Conservation (phyloP, 2,329 filamentous ascomycete species). For the Aureobasidium zeae region DNA sequence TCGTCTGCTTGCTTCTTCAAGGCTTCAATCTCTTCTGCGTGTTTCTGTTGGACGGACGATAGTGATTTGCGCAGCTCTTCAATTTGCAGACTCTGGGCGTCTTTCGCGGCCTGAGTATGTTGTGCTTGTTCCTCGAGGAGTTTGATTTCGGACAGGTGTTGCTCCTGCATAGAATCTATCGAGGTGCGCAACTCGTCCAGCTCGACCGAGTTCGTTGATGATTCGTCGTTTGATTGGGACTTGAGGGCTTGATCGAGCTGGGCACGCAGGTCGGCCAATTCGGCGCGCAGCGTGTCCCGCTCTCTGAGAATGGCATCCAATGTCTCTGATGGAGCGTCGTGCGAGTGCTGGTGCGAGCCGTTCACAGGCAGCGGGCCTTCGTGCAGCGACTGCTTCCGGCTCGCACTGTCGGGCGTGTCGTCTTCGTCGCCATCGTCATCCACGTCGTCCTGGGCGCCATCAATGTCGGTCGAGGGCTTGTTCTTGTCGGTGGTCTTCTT, state of each 20-base stretch:
- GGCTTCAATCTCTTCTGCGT: neutral
- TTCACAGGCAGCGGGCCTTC: slow-evolving; percentile 19
- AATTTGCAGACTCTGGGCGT: slow-evolving; percentile 50
- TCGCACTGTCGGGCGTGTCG: slow-evolving; percentile 26
- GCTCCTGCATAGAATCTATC: slow-evolving; percentile 68
- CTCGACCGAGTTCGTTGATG: slow-evolving; percentile 43
- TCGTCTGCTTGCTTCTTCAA: slow-evolving; percentile 3
- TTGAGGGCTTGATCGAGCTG: slow-evolving; percentile 72
- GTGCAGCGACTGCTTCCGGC: slow-evolving; percentile 4
- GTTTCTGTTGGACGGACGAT: slow-evolving; percentile 65
- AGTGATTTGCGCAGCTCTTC: slow-evolving; percentile 73
- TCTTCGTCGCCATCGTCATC: slow-evolving; percentile 30
- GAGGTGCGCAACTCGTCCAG: slow-evolving; percentile 75
- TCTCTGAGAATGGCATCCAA: slow-evolving; percentile 74
- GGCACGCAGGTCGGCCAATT: slow-evolving; percentile 75
- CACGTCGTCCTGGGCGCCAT: slow-evolving; percentile 28
- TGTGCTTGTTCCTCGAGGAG: slow-evolving; percentile 7
- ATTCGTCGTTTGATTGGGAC: slow-evolving; percentile 47
- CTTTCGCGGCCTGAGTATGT: slow-evolving; percentile 26
- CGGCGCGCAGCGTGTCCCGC: slow-evolving; percentile 64
- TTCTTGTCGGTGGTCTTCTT: slow-evolving; percentile 43
- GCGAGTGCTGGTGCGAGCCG: slow-evolving; percentile 7
- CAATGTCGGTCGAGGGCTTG: slow-evolving; percentile 31
- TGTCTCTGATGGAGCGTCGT: slow-evolving; percentile 16
- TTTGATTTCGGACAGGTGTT: slow-evolving; percentile 52